Conservation (phyloP, 352 stramenopile genomes). For the Phytophthora palmivora region DNA sequence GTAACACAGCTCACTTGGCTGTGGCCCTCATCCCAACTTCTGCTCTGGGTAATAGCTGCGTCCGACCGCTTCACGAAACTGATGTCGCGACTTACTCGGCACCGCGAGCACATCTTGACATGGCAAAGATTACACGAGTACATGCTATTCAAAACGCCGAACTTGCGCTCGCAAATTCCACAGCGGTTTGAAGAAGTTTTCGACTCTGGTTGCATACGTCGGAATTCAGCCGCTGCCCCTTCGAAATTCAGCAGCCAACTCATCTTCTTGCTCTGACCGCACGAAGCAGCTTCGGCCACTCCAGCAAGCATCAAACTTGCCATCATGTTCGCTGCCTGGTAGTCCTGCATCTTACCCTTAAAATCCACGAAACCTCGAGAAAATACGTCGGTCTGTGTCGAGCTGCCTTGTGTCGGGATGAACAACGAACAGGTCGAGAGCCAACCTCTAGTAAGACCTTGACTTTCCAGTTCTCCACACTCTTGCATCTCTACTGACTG, state of each 20-base stretch:
- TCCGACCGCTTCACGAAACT: slow-evolving; percentile 32
- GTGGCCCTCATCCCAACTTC: slow-evolving; percentile 29
- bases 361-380: slow-evolving; percentile 33
- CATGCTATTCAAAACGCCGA: slow-evolving; percentile 43
- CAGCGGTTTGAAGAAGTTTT: slow-evolving; percentile 28
- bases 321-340: slow-evolving; percentile 36
- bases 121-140: slow-evolving; percentile 46
- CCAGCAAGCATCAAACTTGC: slow-evolving; percentile 25
- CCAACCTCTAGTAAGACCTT: slow-evolving; percentile 26
- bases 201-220: slow-evolving; percentile 15
- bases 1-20: slow-evolving; percentile 28
- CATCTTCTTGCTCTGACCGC: slow-evolving; percentile 68
- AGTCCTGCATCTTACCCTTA: slow-evolving; percentile 36
- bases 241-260: slow-evolving; percentile 44
- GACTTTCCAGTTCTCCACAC: slow-evolving; percentile 14
- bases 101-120: slow-evolving; percentile 44
- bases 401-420: slow-evolving; percentile 1
- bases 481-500: slow-evolving; percentile 30
- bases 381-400: slow-evolving; percentile 29
- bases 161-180: slow-evolving; percentile 45
- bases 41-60: slow-evolving; percentile 3
- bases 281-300: slow-evolving; percentile 46
- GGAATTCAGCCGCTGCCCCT: slow-evolving; percentile 22
- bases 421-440: slow-evolving; percentile 42
- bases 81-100: slow-evolving; percentile 41